Base-by-base conservation (phyloP, 2,329 filamentous ascomycete species). In the Epichloe gansuensis region DNA sequence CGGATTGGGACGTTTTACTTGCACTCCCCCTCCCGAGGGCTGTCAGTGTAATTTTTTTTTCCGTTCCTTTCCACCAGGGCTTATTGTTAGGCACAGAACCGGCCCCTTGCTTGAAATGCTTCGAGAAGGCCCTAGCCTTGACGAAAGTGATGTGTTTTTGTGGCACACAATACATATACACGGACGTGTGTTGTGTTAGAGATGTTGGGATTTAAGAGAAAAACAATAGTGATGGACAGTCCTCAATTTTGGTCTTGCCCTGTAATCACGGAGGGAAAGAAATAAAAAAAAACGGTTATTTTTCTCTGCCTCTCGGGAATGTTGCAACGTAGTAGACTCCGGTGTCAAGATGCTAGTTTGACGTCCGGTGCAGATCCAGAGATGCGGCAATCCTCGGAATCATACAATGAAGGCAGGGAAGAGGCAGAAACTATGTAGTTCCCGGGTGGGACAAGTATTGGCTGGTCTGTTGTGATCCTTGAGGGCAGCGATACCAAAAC, bases 391-490 rank as follows among this genome's bases (percentile, higher is more conserved):
- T 45, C 49, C 45, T 54, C 48, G 48, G 48, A 34, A 45, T 49
- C 41, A 44, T 21, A 45, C 49, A 34, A 37, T 23, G 21, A 35
- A 15, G 39, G 46, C 52, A 51, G 34, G 43, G 34, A 41, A 17
- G n/a, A 48, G 43, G 23, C 46, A n/a, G 17, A 46, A 47, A 34
- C 21, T n/a, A 21, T 21, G 17, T 21, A 43, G 31, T 31, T 31
- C 21, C 45, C 17, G 44, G 41, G 52, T 54, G 46, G 48, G 38
- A 54, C 46, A 54, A 37, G 25, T 45, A 48, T 46, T 48, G 31
- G 49, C 49, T 51, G 49, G 41, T 51, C 49, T 54, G 52, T 23
- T 23, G 48, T 48, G 52, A 48, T 44, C 37, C 44, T 47, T 38
- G 43, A 48, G 28, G 12, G 17, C 28, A 45, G 38, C 41, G 46